Evolutionary conservation across 495 filamentous ascomycete species (phyloP).

Genomic region (Talaromyces thailandensis): DNA sequence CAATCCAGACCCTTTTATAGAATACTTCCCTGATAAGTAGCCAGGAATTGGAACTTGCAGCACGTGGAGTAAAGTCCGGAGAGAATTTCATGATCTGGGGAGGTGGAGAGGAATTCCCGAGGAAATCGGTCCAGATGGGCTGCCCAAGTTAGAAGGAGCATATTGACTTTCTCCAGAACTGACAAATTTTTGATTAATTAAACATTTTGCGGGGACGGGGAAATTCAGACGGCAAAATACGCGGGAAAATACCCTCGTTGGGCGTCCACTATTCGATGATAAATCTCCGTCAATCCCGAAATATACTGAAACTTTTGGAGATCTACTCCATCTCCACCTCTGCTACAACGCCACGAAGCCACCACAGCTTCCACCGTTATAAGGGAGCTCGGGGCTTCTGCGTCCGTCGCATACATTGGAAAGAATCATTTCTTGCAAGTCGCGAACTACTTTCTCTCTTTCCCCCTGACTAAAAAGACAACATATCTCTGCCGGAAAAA

Average conservation of each 20-base stretch:
- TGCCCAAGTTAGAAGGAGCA: neutral
- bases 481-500: neutral
- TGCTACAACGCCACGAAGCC: neutral
- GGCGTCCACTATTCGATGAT: no score
- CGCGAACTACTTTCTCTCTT: no score
- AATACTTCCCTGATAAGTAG: neutral
- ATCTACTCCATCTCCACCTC: neutral
- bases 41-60: neutral
- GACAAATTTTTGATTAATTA: neutral
- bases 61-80: neutral
- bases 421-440: neutral
- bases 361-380: neutral
- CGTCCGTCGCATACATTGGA: neutral
- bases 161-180: neutral
- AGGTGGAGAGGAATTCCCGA: neutral
- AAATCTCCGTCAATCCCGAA: neutral
- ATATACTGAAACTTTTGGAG: neutral
- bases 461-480: neutral
- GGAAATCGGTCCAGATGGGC: neutral
- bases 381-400: neutral
- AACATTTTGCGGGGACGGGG: slow-evolving; percentile 1
- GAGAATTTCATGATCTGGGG: neutral
- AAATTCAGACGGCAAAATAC: neutral
- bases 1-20: neutral
- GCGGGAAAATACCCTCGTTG: neutral